Base-by-base conservation (phyloP, 257 asterid species). In the Solanum bukasovii region DNA sequence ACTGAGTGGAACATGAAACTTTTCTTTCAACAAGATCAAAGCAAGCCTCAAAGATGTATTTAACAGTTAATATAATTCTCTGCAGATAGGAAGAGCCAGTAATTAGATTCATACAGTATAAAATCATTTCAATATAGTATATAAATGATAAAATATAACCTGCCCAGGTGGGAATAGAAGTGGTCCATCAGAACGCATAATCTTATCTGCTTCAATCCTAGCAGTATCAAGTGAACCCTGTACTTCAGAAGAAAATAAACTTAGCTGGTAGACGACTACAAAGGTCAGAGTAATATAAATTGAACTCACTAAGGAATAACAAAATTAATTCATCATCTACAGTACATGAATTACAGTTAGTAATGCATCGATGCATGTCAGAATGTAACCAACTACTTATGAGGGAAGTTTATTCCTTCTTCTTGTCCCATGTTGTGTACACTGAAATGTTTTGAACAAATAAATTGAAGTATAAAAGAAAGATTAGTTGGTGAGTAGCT, bases 91-190 rank as follows among this genome's bases (percentile, higher is more conserved):
- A 34, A 46, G 68, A 78, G 65, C n/a, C 67, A 9, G 38, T n/a
- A 81, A 46, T 14, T 27, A 14, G 16, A 27, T 79, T 29, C 34
- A 14, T 42, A 44, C 59, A 77, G 12, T n/a, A 40, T n/a, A 40
- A 42, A 16, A 79, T 44, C 67, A 27, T 44, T 42, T 14, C 42
- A 44, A 75, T 31, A 63, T 23, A 86, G 61, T 4, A 49, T 81
- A 46, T 71, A 5, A 33, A 49, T 74, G 67, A 91, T 72, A 74
- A 67, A 79, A 86, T 72, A 83, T 72, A 91, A 97, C 98, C 98
- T 95, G 98, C 90, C 98, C 98, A 67, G 98, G 99, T 75, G 98
- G 93, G 90, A 93, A 94, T n/a, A 97, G 90, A 91, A 97, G 98
- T 33, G 98, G 94, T 38, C 97, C 99, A 35, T 97, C 98, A 7